These are phyloP conservation scores for Cryptococcus hybrid DNA, from an alignment of 1,284 basidiomycete species.

Conservation along the genomic window DNA sequence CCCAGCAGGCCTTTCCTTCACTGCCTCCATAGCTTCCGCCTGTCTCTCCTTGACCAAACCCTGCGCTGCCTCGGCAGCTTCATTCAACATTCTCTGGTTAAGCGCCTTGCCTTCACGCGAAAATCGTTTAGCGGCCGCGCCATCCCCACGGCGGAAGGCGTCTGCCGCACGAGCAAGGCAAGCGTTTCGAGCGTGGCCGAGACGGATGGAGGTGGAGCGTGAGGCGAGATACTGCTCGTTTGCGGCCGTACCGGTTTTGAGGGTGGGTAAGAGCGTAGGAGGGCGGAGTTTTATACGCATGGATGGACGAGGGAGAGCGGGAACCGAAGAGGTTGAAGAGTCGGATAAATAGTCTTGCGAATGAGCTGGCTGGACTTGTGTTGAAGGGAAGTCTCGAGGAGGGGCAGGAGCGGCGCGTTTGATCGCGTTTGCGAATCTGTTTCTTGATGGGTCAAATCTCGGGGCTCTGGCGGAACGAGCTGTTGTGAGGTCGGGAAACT, in stretches of 20 bases:
- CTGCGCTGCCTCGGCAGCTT: conserved; percentile 75
- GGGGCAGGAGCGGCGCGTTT: conserved; percentile 38
- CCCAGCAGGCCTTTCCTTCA: conserved; percentile 62
- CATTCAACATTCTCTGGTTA: conserved; percentile 81
- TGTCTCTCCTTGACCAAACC: conserved; percentile 79
- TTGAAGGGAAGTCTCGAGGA: conserved; percentile 1
- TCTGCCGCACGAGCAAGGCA: conserved; percentile 94
- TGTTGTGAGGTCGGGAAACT: conserved; percentile 70
- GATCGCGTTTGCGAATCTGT: conserved; percentile 66
- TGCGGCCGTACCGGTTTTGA: conserved; percentile 75
- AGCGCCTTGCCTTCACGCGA: conserved; percentile 89
- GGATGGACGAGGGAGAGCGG: conserved; percentile 68
- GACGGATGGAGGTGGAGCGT: conserved; percentile 77
- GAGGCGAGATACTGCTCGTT: conserved; percentile 84
- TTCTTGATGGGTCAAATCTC: conserved; percentile 68
- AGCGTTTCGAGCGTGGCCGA: conserved; percentile 89
- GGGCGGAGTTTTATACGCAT: conserved; percentile 77
- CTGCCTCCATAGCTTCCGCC: conserved; percentile 69
- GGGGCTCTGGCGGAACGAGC: conserved; percentile 42
- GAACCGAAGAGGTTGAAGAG: conserved; percentile 51
- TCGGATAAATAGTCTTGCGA: conserved; percentile 45
- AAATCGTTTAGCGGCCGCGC: conserved; percentile 90
- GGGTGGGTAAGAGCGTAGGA: conserved; percentile 80
- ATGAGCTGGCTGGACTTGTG: conserved; percentile 6
- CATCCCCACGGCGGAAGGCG: conserved; percentile 90